These are phyloP conservation scores for Zanthoxylum bungeanum DNA, from an alignment of 345 rosid species.

Conservation along the genomic window DNA sequence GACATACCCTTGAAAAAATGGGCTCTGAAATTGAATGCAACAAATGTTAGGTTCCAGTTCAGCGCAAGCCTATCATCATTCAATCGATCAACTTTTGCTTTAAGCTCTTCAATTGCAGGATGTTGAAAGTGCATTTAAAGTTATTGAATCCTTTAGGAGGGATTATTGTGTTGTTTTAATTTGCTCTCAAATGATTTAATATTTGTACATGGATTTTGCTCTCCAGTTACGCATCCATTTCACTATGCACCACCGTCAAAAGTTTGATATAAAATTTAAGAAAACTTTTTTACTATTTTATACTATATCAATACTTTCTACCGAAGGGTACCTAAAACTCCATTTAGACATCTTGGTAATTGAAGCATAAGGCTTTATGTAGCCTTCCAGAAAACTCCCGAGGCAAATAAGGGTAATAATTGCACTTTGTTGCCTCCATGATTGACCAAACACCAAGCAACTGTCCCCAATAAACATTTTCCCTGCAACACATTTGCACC, in stretches of 20 bases:
- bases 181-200: neutral
- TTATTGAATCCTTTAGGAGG: conserved; percentile 37
- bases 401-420: neutral
- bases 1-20: too few relatives aligned
- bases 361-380: conserved; percentile 75
- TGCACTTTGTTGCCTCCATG: neutral
- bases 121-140: conserved; percentile 66
- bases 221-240: neutral
- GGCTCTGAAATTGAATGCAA: neutral
- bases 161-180: too few relatives aligned
- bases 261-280: conserved; percentile 57
- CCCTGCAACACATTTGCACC: neutral
- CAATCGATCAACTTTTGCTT: neutral
- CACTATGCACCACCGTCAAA: conserved; percentile 75
- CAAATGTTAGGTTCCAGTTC: neutral
- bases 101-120: conserved; percentile 43
- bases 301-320: too few relatives aligned
- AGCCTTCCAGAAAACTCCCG: conserved; percentile 19
- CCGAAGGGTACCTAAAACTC: too few relatives aligned
- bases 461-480: neutral
- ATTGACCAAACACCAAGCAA: neutral
- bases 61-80: neutral
- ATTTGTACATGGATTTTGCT: neutral
- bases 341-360: too few relatives aligned
- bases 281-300: conserved; percentile 71